Conservation (phyloP, 164 flowering plant species). For the Vitis amurensis region DNA sequence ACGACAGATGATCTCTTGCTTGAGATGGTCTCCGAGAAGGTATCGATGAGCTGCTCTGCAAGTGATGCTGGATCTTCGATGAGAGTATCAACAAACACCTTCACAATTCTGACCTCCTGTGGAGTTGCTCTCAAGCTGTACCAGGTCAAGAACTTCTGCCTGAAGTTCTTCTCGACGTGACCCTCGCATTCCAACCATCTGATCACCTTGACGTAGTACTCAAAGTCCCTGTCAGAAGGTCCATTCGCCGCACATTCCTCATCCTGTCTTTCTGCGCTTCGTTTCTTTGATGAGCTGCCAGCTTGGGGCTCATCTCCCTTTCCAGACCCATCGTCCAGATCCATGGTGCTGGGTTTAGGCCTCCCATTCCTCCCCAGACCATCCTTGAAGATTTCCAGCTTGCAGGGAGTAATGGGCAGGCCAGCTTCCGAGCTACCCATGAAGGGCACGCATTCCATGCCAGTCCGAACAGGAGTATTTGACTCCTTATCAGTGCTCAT, state of each 20-base stretch:
- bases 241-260: conserved; percentile 32
- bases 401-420: conserved; percentile 78
- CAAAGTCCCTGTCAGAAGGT: conserved; percentile 58
- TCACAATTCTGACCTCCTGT: conserved; percentile 73
- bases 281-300: conserved; percentile 42
- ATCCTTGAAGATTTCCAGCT: conserved; percentile 53
- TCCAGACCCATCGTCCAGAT: conserved; percentile 31
- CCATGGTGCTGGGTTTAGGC: conserved; percentile 36
- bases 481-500: conserved; percentile 44
- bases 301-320: conserved; percentile 47
- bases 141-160: conserved; percentile 94
- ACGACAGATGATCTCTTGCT: conserved; percentile 43
- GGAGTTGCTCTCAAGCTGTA: conserved; percentile 79
- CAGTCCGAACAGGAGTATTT: conserved; percentile 31
- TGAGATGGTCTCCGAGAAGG: conserved; percentile 69
- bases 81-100: conserved; percentile 73
- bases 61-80: conserved; percentile 75
- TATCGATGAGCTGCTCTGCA: conserved; percentile 86
- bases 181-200: conserved; percentile 86
- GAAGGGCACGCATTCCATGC: conserved; percentile 43
- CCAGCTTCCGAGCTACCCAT: conserved; percentile 37
- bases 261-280: conserved; percentile 28
- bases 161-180: conserved; percentile 64
- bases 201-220: conserved; percentile 74
- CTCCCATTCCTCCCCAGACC: conserved; percentile 36